These are phyloP conservation scores for Epicoccum nigrum DNA, from an alignment of 2,329 filamentous ascomycete species.

Conservation along the genomic window DNA sequence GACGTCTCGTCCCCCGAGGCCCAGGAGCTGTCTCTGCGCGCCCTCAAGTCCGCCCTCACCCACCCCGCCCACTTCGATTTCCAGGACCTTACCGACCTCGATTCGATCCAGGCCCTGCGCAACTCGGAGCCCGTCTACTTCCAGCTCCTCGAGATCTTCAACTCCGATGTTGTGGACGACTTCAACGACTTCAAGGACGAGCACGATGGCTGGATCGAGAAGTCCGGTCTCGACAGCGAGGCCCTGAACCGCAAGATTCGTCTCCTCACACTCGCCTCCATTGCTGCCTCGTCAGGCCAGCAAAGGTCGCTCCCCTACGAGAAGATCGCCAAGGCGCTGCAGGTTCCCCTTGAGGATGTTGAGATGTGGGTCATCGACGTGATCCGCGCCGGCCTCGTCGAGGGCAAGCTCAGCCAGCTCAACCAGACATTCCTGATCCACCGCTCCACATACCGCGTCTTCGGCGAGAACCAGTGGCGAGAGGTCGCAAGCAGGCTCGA, in stretches of 20 bases:
- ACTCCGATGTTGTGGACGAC: conserved; percentile 90
- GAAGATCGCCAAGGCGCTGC: conserved; percentile 81
- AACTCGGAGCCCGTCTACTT: conserved; percentile 84
- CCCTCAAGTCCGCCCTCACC: conserved; percentile 70
- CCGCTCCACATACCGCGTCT: conserved; percentile 94
- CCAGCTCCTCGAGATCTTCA: conserved; percentile 94
- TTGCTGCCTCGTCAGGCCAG: conserved; percentile 77
- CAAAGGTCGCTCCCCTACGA: conserved; percentile 88
- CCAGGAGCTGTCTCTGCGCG: conserved; percentile 65
- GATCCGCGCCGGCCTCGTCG: conserved; percentile 91
- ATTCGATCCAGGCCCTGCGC: conserved; percentile 83
- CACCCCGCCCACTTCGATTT: conserved; percentile 74
- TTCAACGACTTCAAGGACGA: conserved; percentile 95
- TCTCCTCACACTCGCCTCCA: conserved; percentile 86
- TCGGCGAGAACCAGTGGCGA: conserved; percentile 97
- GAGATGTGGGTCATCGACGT: conserved; percentile 99
- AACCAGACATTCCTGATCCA: conserved; percentile 94
- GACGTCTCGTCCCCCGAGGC: conserved; percentile 61
- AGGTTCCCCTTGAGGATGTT: conserved; percentile 81
- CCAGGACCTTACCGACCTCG: conserved; percentile 71
- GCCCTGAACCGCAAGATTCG: conserved; percentile 94
- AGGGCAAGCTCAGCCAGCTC: conserved; percentile 94
- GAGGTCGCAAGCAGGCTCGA: conserved; percentile 90
- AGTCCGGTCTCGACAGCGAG: conserved; percentile 72
- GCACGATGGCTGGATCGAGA: conserved; percentile 83